Conservation (phyloP, 2,329 filamentous ascomycete species). For the Ambrosiella cleistominuta region DNA sequence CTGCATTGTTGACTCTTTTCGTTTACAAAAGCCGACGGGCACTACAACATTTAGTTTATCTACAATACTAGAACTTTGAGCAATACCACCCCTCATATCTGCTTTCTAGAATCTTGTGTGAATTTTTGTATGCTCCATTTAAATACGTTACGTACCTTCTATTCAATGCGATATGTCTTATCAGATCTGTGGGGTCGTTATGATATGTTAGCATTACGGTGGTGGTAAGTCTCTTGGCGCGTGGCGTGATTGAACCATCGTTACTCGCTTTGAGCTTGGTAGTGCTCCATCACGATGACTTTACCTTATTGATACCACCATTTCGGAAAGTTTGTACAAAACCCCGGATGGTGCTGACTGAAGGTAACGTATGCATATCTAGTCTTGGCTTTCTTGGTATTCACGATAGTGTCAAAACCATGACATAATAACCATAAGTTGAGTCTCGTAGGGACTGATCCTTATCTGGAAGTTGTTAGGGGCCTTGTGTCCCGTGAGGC, state of each 20-base stretch:
- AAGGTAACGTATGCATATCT: constrained; percentile 1
- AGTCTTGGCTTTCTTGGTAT: constrained; percentile 10
- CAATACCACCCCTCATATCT: background rate
- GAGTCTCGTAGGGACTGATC: background rate
- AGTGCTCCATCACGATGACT: no score
- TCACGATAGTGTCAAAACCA: background rate
- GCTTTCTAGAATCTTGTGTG: background rate
- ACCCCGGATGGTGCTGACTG: no score
- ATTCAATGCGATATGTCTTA: no score
- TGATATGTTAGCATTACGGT: background rate
- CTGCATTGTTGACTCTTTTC: background rate
- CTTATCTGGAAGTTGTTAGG: background rate
- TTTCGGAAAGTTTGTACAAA: no score
- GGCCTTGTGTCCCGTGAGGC: background rate
- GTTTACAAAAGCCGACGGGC: constrained; percentile 8
- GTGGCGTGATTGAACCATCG: background rate
- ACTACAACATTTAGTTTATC: background rate
- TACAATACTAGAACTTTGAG: background rate
- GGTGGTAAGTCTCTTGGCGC: background rate
- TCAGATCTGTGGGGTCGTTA: no score
- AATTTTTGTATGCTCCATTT: background rate
- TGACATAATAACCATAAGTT: background rate
- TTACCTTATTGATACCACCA: no score
- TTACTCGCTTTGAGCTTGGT: background rate
- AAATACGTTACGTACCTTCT: no score